Conservation (phyloP, 1,284 basidiomycete genomes). For the Boletus mariae region DNA sequence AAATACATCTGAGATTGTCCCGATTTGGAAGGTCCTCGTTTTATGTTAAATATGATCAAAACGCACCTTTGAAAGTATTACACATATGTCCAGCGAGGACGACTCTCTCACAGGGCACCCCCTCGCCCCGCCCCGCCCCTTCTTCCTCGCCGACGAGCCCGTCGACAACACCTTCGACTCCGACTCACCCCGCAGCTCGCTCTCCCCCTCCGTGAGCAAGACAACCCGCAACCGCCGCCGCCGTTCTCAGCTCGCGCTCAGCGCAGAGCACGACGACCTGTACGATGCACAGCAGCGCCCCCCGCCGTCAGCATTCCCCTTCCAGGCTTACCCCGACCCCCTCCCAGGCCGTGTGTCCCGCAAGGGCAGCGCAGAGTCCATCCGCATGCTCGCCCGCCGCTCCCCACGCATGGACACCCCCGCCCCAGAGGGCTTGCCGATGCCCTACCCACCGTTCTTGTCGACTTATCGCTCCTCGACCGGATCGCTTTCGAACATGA, state of each 20-base stretch:
- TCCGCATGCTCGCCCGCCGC: conserved; percentile 26
- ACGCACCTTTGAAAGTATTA: too few relatives aligned
- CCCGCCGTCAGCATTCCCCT: conserved; percentile 51
- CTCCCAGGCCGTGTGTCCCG: conserved; percentile 38
- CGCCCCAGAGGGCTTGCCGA: conserved; percentile 27
- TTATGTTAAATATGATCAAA: conserved; percentile 7
- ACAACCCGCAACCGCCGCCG: conserved; percentile 22
- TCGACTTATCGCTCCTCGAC: conserved; percentile 37
- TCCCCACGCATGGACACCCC: conserved; percentile 13
- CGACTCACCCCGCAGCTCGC: conserved; percentile 18
- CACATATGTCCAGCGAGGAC: conserved; percentile 20
- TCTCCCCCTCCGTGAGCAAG: conserved; percentile 16
- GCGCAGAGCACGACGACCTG: conserved; percentile 15
- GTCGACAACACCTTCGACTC: conserved; percentile 27
- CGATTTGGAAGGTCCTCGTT: conserved; percentile 6
- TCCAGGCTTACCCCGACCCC: conserved; percentile 58
- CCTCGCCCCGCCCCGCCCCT: conserved; percentile 21
- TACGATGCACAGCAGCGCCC: conserved; percentile 22
- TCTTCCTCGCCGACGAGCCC: conserved; percentile 27
- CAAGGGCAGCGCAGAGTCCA: conserved; percentile 35
- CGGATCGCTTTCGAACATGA: conserved; percentile 17
- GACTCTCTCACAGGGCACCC: conserved; percentile 23
- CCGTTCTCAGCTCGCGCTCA: conserved; percentile 29
- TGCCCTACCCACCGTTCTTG: conserved; percentile 56
- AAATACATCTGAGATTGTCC: conserved; percentile 25